Evolutionary conservation across 331 rosid genomes (phyloP).

Genomic region (Prunus yedoensis): DNA sequence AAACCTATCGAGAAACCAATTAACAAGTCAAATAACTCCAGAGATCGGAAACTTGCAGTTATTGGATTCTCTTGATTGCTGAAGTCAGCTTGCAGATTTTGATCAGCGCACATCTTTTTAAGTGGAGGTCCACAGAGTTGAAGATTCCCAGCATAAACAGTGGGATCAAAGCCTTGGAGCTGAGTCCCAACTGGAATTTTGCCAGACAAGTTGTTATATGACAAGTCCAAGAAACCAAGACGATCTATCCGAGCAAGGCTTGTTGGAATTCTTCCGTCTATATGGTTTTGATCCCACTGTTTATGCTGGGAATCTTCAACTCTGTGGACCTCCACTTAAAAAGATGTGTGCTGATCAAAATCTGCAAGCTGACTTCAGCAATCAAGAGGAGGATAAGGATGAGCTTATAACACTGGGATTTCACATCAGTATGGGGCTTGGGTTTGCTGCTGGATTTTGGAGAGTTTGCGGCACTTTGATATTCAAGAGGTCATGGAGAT

Average conservation of each 20-base stretch:
- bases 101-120: too few species aligned
- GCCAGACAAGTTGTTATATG: too few species aligned
- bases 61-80: constrained; percentile 4
- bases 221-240: too few species aligned
- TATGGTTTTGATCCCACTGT: not conserved
- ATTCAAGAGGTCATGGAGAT: constrained; percentile 13
- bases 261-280: too few species aligned
- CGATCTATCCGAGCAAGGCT: too few species aligned
- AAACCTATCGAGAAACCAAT: constrained; percentile 25
- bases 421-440: constrained; percentile 17
- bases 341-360: not conserved
- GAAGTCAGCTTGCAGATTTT: too few species aligned
- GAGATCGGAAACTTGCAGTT: not conserved
- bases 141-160: too few species aligned
- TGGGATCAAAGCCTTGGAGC: too few species aligned
- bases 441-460: constrained; percentile 21
- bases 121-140: too few species aligned
- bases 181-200: too few species aligned
- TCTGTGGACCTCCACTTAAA: constrained; percentile 30
- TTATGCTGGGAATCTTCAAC: constrained; percentile 22
- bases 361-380: too few species aligned
- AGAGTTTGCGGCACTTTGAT: not conserved
- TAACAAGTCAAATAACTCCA: constrained; percentile 13
- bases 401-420: not conserved
- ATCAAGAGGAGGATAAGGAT: not conserved